Conservation (phyloP, 768 basidiomycete genomes). For the Leccinum obscurum region DNA sequence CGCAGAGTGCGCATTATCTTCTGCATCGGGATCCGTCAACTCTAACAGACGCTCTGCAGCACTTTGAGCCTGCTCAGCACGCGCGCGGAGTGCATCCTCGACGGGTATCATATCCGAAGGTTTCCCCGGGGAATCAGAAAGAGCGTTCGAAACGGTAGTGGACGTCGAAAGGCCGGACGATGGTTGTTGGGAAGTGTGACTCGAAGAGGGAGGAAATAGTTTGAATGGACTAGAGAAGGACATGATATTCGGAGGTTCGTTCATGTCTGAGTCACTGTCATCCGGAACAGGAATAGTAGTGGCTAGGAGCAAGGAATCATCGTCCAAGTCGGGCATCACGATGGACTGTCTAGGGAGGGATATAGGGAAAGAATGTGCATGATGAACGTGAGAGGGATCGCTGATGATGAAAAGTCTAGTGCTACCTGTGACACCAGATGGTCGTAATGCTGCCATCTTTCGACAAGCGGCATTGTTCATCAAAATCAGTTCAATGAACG, state of each 20-base stretch:
- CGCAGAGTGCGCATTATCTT: constrained; percentile 48
- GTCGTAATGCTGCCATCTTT: constrained; percentile 57
- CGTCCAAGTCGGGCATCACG: constrained; percentile 41
- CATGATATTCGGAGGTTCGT: constrained; percentile 57
- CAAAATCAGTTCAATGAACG: too few species aligned
- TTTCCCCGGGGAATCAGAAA: constrained; percentile 53
- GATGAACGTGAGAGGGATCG: constrained; percentile 26
- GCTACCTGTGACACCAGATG: constrained; percentile 66
- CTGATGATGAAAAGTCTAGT: constrained; percentile 29
- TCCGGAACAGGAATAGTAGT: constrained; percentile 75
- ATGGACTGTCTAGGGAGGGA: constrained; percentile 46
- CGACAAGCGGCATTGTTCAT: constrained; percentile 78
- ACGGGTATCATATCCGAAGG: constrained; percentile 51
- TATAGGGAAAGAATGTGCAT: constrained; percentile 7
- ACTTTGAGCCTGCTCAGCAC: constrained; percentile 92
- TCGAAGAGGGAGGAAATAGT: constrained; percentile 41
- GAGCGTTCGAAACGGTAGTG: constrained; percentile 54
- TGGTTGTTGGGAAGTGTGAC: constrained; percentile 41
- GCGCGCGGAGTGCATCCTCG: constrained; percentile 83
- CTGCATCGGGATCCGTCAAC: constrained; percentile 78
- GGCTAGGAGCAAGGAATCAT: constrained; percentile 66
- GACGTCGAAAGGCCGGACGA: constrained; percentile 54
- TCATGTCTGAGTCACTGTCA: constrained; percentile 67
- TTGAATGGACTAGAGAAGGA: constrained; percentile 74
- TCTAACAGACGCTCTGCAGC: constrained; percentile 88